Percentiles rank a stretch among this genome's conserved stretches.
Evolutionary conservation across 179 eudicot genomes (phyloP).

Genomic region (Spergularia azorica): DNA sequence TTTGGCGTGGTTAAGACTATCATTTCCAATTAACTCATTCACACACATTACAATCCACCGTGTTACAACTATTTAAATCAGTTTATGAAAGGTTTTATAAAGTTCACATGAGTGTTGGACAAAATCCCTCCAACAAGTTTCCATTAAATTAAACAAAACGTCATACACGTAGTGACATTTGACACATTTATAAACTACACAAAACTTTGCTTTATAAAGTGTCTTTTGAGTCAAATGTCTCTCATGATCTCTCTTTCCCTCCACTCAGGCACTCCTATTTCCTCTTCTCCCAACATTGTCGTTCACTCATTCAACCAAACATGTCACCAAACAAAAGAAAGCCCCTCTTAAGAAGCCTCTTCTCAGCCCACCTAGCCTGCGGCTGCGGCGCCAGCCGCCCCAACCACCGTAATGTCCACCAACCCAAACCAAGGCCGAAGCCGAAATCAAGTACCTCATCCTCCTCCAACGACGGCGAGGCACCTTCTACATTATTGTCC

Average conservation of each 20-base stretch:
- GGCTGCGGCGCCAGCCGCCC: conserved; percentile 28
- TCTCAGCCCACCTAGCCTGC: conserved; percentile 29
- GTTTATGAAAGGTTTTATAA: too few relatives aligned
- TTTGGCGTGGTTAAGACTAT: too few relatives aligned
- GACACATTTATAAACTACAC: not conserved
- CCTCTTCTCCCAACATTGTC: not conserved
- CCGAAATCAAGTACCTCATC: conserved; percentile 16
- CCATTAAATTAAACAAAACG: conserved; percentile 11
- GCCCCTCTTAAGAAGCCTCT: conserved; percentile 24
- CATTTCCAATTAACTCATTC: too few relatives aligned
- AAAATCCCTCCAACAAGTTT: conserved; percentile 12
- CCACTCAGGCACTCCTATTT: not conserved
- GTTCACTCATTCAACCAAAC: conserved; percentile 3
- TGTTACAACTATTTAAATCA: too few relatives aligned
- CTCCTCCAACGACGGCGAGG: conserved; percentile 13
- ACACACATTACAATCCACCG: too few relatives aligned
- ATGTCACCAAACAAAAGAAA: conserved; percentile 31
- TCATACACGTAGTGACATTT: not conserved
- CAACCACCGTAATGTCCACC: conserved; percentile 11
- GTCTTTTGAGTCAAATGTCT: conserved; percentile 23
- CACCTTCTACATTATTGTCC: not conserved
- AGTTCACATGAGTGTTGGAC: conserved; percentile 26
- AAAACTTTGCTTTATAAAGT: conserved; percentile 14
- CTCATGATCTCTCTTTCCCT: conserved; percentile 26
- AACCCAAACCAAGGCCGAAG: conserved; percentile 26